Conservation (phyloP, 2,329 filamentous ascomycete species). For the Colletotrichum chrysophilum region DNA sequence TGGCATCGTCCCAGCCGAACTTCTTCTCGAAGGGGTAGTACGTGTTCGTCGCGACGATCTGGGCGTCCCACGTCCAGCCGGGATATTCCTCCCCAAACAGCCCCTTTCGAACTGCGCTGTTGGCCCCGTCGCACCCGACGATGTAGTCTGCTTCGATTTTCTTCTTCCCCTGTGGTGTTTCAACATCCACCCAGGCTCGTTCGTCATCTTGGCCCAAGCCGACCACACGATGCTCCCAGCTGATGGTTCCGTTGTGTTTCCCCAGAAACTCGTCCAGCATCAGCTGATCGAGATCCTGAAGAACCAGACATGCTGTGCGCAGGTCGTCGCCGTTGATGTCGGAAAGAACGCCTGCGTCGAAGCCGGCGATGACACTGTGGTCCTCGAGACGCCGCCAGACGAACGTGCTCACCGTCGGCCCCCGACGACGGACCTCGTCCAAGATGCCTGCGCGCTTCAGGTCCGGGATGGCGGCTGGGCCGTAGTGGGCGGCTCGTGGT, state of each 20-base stretch:
- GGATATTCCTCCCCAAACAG: slow-evolving; percentile 63
- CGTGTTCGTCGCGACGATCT: slow-evolving; percentile 68
- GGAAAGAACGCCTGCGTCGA: slow-evolving; percentile 36
- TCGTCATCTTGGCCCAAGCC: slow-evolving; percentile 50
- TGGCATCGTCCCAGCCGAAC: slow-evolving; percentile 59
- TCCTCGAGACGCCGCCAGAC: slow-evolving; percentile 43
- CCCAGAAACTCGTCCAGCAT: slow-evolving; percentile 45
- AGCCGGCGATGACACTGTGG: slow-evolving; percentile 38
- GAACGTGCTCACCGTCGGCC: slow-evolving; percentile 43
- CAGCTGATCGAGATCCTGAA: slow-evolving; percentile 47
- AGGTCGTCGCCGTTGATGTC: slow-evolving; percentile 44
- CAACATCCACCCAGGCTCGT: slow-evolving; percentile 50
- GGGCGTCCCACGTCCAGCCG: slow-evolving; percentile 63
- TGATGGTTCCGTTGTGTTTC: slow-evolving; percentile 38
- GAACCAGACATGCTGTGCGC: slow-evolving; percentile 43
- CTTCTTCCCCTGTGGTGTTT: slow-evolving; percentile 39
- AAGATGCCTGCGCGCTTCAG: slow-evolving; percentile 65
- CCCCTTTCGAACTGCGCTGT: slow-evolving; percentile 50
- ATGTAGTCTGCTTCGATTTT: slow-evolving; percentile 56
- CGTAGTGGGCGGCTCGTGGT: slow-evolving; percentile 68
- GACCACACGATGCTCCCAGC: slow-evolving; percentile 53
- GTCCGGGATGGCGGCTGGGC: slow-evolving; percentile 61
- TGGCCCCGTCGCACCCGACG: slow-evolving; percentile 61
- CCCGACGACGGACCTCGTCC: slow-evolving; percentile 42
- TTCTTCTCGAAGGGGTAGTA: slow-evolving; percentile 64